phyloP scores from a whole-genome alignment of 345 rosid species.

The Populus pruinosa region DNA sequence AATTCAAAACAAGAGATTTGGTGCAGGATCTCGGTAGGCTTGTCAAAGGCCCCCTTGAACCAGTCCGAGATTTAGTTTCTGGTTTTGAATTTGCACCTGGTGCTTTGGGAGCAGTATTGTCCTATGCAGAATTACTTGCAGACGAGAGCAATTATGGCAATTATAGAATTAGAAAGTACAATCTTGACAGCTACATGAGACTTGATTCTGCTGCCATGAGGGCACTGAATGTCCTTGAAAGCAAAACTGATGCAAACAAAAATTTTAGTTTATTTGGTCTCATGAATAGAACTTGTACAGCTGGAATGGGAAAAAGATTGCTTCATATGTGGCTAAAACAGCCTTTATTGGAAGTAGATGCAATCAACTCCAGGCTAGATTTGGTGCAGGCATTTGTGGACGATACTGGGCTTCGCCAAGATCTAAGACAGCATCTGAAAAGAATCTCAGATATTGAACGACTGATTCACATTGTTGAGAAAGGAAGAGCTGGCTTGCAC shows the following conservation, averaged over 20 bases:
- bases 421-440: conserved; percentile 88
- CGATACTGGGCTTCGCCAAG: conserved; percentile 83
- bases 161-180: conserved; percentile 57
- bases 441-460: conserved; percentile 84
- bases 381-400: conserved; percentile 91
- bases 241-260: conserved; percentile 92
- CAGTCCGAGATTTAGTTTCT: conserved; percentile 73
- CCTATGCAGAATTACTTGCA: conserved; percentile 78
- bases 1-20: conserved; percentile 86
- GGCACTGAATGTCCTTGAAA: conserved; percentile 92
- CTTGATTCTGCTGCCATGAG: conserved; percentile 93
- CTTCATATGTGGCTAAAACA: conserved; percentile 95
- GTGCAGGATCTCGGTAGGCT: conserved; percentile 82
- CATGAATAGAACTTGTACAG: conserved; percentile 95
- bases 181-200: conserved; percentile 72
- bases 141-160: conserved; percentile 82
- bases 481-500: conserved; percentile 69
- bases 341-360: conserved; percentile 73
- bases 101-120: conserved; percentile 78
- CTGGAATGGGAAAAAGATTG: conserved; percentile 95
- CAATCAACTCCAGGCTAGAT: conserved; percentile 74
- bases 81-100: conserved; percentile 82
- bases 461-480: conserved; percentile 61
- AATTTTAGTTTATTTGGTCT: conserved; percentile 95
- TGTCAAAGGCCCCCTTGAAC: conserved; percentile 81